Percentiles rank a stretch among this genome's conserved stretches.
phyloP scores from a whole-genome alignment of 192 early-diverging fungal species.

The Rhizoclosmatium globosum region DNA sequence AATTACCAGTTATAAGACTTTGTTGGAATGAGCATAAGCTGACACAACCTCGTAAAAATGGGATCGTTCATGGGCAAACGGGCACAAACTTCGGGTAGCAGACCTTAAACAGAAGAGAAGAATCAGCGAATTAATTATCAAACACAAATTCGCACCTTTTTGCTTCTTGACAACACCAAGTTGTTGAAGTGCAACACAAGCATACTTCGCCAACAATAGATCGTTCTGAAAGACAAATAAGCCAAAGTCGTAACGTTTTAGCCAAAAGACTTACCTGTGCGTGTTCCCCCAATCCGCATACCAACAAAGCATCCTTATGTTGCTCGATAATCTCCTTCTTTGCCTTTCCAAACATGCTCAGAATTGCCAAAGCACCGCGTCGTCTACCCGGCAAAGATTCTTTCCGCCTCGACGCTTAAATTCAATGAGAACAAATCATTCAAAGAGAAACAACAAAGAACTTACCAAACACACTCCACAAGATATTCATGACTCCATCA shows the following conservation, averaged over 20 bases:
- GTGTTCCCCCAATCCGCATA: constrained; percentile 84
- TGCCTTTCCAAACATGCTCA: constrained; percentile 93
- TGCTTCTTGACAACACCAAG: constrained; percentile 68
- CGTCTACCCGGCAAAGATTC: constrained; percentile 76
- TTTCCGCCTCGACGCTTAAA: constrained; percentile 50
- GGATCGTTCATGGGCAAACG: constrained; percentile 67
- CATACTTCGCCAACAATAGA: constrained; percentile 83
- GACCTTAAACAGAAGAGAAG: constrained; percentile 22
- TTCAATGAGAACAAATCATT: background rate
- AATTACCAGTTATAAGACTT: constrained; percentile 39
- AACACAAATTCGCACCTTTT: constrained; percentile 58
- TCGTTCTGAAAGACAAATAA: constrained; percentile 67
- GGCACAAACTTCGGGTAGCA: constrained; percentile 29
- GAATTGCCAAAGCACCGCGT: constrained; percentile 88
- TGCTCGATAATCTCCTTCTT: constrained; percentile 82
- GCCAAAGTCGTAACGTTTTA: too few relatives aligned
- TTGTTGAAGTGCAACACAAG: constrained; percentile 93
- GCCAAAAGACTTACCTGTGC: too few relatives aligned
- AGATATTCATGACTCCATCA: constrained; percentile 72
- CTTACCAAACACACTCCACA: constrained; percentile 74
- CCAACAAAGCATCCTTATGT: constrained; percentile 83
- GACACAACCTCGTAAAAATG: constrained; percentile 61
- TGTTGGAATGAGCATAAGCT: constrained; percentile 49
- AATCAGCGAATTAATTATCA: background rate
- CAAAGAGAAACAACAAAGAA: background rate